A percentile compares a stretch with the other conserved stretches of the same genome.
phyloP scores from a whole-genome alignment of 306 rosid species.

The Astragalus glycyphyllos region DNA sequence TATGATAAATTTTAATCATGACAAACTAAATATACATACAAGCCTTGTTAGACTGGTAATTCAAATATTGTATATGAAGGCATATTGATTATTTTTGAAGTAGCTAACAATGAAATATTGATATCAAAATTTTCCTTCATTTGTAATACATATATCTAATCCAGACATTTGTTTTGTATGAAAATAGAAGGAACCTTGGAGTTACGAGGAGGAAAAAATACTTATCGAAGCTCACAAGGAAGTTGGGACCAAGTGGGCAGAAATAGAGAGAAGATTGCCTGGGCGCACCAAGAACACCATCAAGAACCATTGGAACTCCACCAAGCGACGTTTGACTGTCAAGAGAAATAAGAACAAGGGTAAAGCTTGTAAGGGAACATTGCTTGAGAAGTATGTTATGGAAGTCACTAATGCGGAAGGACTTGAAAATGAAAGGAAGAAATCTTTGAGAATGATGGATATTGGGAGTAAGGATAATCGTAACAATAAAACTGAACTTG shows the following conservation, averaged over 20 bases:
- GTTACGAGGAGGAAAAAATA: slow-evolving; percentile 64
- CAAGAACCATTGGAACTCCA: slow-evolving; percentile 84
- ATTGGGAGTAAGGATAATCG: too few species aligned
- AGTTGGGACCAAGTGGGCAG: slow-evolving; percentile 81
- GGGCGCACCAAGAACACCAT: slow-evolving; percentile 74
- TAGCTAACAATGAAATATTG: too few species aligned
- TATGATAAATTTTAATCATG: too few species aligned
- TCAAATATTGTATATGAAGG: too few species aligned
- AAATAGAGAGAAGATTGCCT: slow-evolving; percentile 63
- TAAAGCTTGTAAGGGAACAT: not conserved
- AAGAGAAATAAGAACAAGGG: slow-evolving; percentile 44
- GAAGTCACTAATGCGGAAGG: slow-evolving; percentile 20
- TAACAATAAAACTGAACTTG: too few species aligned
- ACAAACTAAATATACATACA: too few species aligned
- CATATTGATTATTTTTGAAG: too few species aligned
- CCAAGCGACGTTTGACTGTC: slow-evolving; percentile 56
- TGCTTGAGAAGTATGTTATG: slow-evolving; percentile 61
- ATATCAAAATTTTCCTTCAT: too few species aligned
- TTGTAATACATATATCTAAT: not conserved
- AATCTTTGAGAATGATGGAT: not conserved
- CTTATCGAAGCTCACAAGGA: slow-evolving; percentile 65
- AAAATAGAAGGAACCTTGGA: slow-evolving; percentile 81
- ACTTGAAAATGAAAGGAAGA: not conserved
- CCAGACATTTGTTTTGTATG: not conserved
- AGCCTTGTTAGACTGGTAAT: too few species aligned